Evolutionary conservation across 257 asterid genomes (phyloP).

Genomic region (Solanum ahanhuiri): DNA sequence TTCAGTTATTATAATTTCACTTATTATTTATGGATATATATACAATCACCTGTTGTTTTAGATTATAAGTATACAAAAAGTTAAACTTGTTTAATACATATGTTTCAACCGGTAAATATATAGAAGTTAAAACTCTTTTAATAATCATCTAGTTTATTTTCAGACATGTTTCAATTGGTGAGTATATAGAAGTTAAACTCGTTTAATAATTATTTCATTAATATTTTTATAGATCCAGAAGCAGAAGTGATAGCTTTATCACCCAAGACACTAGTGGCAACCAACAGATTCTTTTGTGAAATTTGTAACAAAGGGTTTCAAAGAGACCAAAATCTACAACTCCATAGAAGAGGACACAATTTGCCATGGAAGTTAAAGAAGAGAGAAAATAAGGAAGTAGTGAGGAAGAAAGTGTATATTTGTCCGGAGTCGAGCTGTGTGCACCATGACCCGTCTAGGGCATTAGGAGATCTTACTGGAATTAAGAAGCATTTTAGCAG

Average conservation of each 20-base stretch:
- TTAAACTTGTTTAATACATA: neutral
- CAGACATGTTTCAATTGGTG: neutral
- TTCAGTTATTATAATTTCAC: neutral
- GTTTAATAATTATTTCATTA: neutral
- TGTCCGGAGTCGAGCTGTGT: slow-evolving; percentile 81
- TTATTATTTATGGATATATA: neutral
- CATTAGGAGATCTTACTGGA: slow-evolving; percentile 91
- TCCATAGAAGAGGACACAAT: slow-evolving; percentile 89
- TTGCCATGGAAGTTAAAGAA: slow-evolving; percentile 95
- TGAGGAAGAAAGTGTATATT: slow-evolving; percentile 61
- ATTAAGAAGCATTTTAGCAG: slow-evolving; percentile 86
- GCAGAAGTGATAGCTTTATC: slow-evolving; percentile 89
- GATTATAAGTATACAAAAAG: neutral
- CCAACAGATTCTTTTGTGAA: slow-evolving; percentile 86
- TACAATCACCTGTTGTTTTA: neutral
- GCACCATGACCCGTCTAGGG: slow-evolving; percentile 86
- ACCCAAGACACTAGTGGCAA: slow-evolving; percentile 66
- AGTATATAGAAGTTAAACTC: neutral
- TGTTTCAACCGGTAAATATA: neutral
- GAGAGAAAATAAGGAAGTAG: slow-evolving; percentile 38
- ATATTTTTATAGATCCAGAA: slow-evolving; percentile 49
- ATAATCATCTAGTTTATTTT: neutral
- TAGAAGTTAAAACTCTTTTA: neutral
- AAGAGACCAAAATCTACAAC: slow-evolving; percentile 88
- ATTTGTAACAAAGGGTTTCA: slow-evolving; percentile 88